Evolutionary conservation across 2,329 filamentous ascomycete species (phyloP).

Genomic region (Mycocentrospora acerina): DNA sequence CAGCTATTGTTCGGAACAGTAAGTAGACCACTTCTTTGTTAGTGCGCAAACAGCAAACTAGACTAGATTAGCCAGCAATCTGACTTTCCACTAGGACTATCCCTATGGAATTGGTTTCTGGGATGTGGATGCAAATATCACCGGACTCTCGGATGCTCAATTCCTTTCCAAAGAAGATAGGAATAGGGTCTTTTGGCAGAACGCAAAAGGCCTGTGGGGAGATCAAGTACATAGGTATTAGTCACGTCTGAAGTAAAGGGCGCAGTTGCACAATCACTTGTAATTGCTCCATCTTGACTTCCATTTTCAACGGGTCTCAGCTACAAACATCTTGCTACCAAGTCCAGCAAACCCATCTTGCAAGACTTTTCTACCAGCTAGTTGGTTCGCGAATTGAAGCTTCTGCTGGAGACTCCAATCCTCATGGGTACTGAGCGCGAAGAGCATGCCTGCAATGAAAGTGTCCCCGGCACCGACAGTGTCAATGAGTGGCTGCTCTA

Average conservation of each 20-base stretch:
- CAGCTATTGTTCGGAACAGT: slow-evolving; percentile 43
- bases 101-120: slow-evolving; percentile 43
- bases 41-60: not conserved
- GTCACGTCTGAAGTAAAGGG: too few relatives aligned
- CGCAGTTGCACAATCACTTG: too few relatives aligned
- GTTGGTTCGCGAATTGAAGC: slow-evolving; percentile 62
- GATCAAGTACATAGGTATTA: slow-evolving; percentile 1
- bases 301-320: not conserved
- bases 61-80: too few relatives aligned
- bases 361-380: slow-evolving; percentile 69
- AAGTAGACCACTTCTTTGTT: slow-evolving; percentile 4
- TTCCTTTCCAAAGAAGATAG: slow-evolving; percentile 26
- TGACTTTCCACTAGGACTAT: slow-evolving; percentile 26
- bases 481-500: slow-evolving; percentile 45
- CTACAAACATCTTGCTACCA: slow-evolving; percentile 6
- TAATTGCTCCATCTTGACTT: too few relatives aligned
- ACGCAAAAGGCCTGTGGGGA: slow-evolving; percentile 29
- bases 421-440: slow-evolving; percentile 56
- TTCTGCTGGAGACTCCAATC: slow-evolving; percentile 54
- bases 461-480: slow-evolving; percentile 75
- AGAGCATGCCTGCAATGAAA: slow-evolving; percentile 72
- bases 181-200: slow-evolving; percentile 28
- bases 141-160: slow-evolving; percentile 24
- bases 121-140: slow-evolving; percentile 37
- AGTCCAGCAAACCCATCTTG: slow-evolving; percentile 61